Evolutionary conservation across 2,329 filamentous ascomycete genomes (phyloP), one percentile per base, ranked within the genome.

Genomic region (Pseudogymnoascus sp.): DNA sequence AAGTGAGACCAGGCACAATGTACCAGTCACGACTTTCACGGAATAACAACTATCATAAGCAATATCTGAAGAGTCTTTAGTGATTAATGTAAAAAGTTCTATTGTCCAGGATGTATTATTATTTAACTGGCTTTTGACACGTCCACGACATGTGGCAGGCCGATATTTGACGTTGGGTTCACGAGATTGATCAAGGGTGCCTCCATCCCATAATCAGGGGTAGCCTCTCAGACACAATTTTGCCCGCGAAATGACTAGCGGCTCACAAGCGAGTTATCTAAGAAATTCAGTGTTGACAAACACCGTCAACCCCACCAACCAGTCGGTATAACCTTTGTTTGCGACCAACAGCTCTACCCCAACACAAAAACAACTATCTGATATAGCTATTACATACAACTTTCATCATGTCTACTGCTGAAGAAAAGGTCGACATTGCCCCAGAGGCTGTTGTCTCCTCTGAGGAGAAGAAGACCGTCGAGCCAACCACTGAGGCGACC

Each of bases 391-490:
- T 53, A 62, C 60, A 44, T 62, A 50, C 44, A 62, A 47, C 66
- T 71, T 71, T 59, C 35, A 62, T 47, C 62, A 63, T 62, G 62
- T 62, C 60, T 35, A 14, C 31, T 59, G 33, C 59, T 47, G 62
- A 62, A 42, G 44, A 35, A 16, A 59, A 70, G 44, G 50, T 53
- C 12, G 60, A 63, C 5, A 62, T 31, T 18, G 25, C 21, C 16
- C 65, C 67, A 37, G 60, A 61, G 63, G 72, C 73, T 70, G 77
- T 76, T 68, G 78, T 78, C 69, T 25, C 59, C 38, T 78, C 79
- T 74, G 78, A 78, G 71, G 78, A 78, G 77, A 77, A 77, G 74
- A 76, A 72, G 72, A 50, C 61, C 59, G 72, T 73, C 23, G 73
- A 75, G 59, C 37, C 61, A 8, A 50, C 61, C 61, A 25, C 40